phyloP scores from a whole-genome alignment of 441 rosid genomes.

The Pelargonium cotyledonis region DNA sequence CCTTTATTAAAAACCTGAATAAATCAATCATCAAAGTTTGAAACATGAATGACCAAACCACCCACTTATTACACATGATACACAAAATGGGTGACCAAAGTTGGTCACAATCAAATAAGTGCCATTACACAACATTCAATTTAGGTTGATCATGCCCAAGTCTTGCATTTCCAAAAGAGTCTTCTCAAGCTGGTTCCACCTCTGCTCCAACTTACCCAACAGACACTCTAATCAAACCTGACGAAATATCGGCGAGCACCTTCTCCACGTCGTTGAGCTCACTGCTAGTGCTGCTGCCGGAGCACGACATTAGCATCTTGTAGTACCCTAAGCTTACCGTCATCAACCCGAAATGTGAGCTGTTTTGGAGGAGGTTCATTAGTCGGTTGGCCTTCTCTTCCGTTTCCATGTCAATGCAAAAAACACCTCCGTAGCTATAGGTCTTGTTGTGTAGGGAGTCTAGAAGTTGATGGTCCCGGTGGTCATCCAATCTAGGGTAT shows the following conservation, averaged over 20 bases:
- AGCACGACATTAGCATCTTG: slow-evolving; percentile 94
- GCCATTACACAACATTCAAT: too few species aligned
- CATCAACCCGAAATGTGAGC: slow-evolving; percentile 78
- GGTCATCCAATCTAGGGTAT: slow-evolving; percentile 78
- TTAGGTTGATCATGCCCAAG: too few species aligned
- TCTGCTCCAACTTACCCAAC: slow-evolving; percentile 82
- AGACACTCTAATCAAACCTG: slow-evolving; percentile 82
- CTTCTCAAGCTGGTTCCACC: slow-evolving; percentile 76
- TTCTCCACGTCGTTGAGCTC: slow-evolving; percentile 61
- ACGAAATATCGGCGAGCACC: slow-evolving; percentile 73
- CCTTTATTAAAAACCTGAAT: too few species aligned
- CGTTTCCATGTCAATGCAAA: slow-evolving; percentile 73
- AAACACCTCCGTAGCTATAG: slow-evolving; percentile 75
- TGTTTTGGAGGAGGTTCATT: slow-evolving; percentile 70
- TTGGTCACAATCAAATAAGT: too few species aligned
- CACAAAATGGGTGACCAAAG: too few species aligned
- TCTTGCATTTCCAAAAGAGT: slow-evolving; percentile 57
- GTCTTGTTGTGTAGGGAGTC: slow-evolving; percentile 51
- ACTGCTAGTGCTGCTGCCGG: slow-evolving; percentile 88
- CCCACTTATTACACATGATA: too few species aligned
- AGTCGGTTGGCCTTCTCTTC: slow-evolving; percentile 79
- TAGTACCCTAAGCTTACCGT: slow-evolving; percentile 95
- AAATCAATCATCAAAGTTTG: too few species aligned
- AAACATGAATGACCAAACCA: too few species aligned
- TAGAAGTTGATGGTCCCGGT: slow-evolving; percentile 64